Evolutionary conservation across 768 basidiomycete species (phyloP).

Genomic region (Auriculariales sp.): DNA sequence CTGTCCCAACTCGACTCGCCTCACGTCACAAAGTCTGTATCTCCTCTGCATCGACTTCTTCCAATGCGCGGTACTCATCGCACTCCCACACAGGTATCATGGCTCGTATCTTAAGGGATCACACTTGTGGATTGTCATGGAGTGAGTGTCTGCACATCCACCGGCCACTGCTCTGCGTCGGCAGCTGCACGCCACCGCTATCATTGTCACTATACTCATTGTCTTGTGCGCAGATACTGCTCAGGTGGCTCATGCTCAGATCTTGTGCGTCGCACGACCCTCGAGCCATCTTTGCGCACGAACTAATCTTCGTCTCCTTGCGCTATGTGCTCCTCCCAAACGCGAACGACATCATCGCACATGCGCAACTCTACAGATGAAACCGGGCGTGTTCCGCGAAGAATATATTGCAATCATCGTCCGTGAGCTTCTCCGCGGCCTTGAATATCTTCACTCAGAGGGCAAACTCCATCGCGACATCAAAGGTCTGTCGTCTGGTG

Average conservation of each 20-base stretch:
- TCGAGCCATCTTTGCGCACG: too few relatives aligned
- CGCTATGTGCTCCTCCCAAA: not conserved
- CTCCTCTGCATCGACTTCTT: slow-evolving; percentile 10
- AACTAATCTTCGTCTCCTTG: slow-evolving; percentile 7
- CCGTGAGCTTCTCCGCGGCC: slow-evolving; percentile 76
- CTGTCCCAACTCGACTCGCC: slow-evolving; percentile 91
- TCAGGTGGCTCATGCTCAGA: slow-evolving; percentile 97
- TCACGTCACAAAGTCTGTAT: slow-evolving; percentile 81
- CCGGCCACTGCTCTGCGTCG: not conserved
- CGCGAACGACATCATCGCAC: not conserved
- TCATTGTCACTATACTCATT: not conserved
- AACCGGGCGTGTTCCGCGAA: slow-evolving; percentile 93
- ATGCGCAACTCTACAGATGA: slow-evolving; percentile 50
- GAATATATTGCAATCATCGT: slow-evolving; percentile 98
- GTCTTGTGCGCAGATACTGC: slow-evolving; percentile 52
- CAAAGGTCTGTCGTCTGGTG: slow-evolving; percentile 50
- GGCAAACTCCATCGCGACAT: slow-evolving; percentile 99
- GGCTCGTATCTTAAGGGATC: slow-evolving; percentile 93
- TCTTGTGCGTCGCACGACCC: slow-evolving; percentile 39
- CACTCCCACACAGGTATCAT: slow-evolving; percentile 54
- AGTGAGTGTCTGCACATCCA: slow-evolving; percentile 35
- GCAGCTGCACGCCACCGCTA: too few relatives aligned
- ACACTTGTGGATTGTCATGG: slow-evolving; percentile 98
- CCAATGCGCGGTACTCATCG: slow-evolving; percentile 6
- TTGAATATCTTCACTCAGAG: slow-evolving; percentile 92